These are phyloP conservation scores for Candida qinlingensis DNA, from an alignment of 805 yeast species.

Conservation along the genomic window DNA sequence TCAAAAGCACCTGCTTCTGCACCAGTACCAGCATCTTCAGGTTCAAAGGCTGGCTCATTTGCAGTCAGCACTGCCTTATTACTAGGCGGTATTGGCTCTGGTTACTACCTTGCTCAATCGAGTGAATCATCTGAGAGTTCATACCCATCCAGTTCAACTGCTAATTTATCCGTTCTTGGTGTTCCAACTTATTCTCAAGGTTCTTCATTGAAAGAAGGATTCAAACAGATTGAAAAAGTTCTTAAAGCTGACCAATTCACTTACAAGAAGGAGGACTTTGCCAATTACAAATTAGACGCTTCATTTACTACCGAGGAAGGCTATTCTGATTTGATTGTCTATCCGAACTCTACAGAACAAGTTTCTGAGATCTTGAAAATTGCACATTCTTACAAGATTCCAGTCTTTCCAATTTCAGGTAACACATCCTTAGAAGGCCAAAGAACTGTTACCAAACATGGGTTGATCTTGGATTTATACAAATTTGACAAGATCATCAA, in stretches of 20 bases:
- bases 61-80: conserved; percentile 1
- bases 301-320: conserved; percentile 25
- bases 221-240: conserved; percentile 8
- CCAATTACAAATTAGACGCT: conserved; percentile 6
- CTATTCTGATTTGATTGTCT: conserved; percentile 50
- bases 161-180: neutral
- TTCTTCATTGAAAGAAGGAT: conserved; percentile 9
- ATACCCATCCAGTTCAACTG: conserved; percentile 1
- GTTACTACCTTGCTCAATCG: conserved; percentile 6
- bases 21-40: neutral
- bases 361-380: conserved; percentile 58
- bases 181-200: conserved; percentile 12
- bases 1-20: neutral
- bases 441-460: conserved; percentile 61
- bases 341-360: conserved; percentile 59
- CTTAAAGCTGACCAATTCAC: conserved; percentile 9
- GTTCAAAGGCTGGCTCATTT: no score
- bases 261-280: conserved; percentile 10
- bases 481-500: conserved; percentile 52
- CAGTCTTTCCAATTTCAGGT: conserved; percentile 72
- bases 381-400: conserved; percentile 54
- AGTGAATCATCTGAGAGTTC: neutral
- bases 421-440: conserved; percentile 83
- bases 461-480: conserved; percentile 59
- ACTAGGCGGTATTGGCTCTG: conserved; percentile 7